A percentile compares a stretch with the other conserved stretches of the same genome.
These are phyloP conservation scores for Wickerhamiella australiensis DNA, from an alignment of 805 yeast genomes.

Conservation along the genomic window DNA sequence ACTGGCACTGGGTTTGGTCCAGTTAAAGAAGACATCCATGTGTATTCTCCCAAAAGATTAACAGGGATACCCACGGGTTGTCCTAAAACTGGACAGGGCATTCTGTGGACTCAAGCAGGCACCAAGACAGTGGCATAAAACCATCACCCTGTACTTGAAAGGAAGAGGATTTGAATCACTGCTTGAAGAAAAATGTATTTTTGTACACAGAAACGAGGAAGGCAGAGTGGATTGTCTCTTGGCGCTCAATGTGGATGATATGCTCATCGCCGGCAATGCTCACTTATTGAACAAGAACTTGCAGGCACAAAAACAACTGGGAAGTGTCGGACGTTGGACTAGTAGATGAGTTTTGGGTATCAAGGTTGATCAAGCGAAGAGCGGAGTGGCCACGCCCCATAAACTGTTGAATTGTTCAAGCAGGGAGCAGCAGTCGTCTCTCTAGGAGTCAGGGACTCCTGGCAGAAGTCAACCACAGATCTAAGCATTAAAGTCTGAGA, in stretches of 20 bases:
- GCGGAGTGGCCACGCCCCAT: neutral
- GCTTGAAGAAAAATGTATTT: neutral
- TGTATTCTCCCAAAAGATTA: neutral
- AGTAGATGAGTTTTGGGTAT: neutral
- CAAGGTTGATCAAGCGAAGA: neutral
- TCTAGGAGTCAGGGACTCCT: no score
- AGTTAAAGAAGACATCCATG: neutral
- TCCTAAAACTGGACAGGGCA: neutral
- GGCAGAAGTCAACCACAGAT: no score
- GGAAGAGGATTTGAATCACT: neutral
- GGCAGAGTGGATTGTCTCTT: neutral
- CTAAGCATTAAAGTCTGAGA: no score
- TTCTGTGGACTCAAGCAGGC: constrained; percentile 3
- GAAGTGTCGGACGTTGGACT: neutral
- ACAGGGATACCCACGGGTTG: neutral
- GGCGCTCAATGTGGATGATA: constrained; percentile 3
- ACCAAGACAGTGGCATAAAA: neutral
- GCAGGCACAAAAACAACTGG: neutral
- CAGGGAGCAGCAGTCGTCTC: no score
- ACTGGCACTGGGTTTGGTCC: no score
- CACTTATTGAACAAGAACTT: neutral
- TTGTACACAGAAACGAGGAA: neutral
- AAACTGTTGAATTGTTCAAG: no score
- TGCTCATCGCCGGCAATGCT: neutral
- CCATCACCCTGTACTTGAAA: neutral